Conservation (phyloP, 108 stramenopile species). For the Cyclotella kingstonii region DNA sequence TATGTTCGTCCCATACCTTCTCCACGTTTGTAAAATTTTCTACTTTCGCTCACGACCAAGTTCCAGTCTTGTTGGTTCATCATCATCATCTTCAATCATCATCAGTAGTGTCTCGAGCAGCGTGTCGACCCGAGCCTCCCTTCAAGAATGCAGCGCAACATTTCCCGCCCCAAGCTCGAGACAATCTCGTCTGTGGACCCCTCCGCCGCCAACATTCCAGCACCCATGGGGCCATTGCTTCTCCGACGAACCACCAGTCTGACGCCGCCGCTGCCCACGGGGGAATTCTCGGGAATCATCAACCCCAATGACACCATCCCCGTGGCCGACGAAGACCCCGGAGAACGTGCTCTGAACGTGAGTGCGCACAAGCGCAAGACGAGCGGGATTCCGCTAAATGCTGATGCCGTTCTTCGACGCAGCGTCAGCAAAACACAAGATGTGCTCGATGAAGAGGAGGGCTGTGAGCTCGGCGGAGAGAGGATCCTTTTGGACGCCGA, state of each 20-base stretch:
- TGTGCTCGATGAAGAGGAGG: slow-evolving; percentile 8
- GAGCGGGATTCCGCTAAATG: slow-evolving; percentile 14
- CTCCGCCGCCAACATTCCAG: background rate
- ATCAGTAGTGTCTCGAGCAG: background rate
- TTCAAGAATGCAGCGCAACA: background rate
- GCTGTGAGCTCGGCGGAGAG: background rate
- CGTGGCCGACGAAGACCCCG: slow-evolving; percentile 24
- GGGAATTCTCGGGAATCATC: slow-evolving; percentile 1
- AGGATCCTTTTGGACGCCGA: too few species aligned
- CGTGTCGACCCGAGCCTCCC: background rate
- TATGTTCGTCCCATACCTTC: too few species aligned
- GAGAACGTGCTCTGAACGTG: slow-evolving; percentile 6
- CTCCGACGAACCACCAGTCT: slow-evolving; percentile 12
- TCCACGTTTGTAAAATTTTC: too few species aligned
- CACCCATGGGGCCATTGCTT: background rate
- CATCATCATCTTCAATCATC: too few species aligned
- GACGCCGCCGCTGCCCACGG: slow-evolving; percentile 1
- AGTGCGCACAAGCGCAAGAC: slow-evolving; percentile 28
- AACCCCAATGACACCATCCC: slow-evolving; percentile 18
- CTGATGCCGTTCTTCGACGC: slow-evolving; percentile 4
- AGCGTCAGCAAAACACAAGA: background rate
- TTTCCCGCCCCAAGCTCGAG: background rate
- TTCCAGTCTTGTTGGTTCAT: too few species aligned
- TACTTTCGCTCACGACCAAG: too few species aligned
- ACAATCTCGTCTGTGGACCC: slow-evolving; percentile 1